A percentile compares a stretch with the other conserved stretches of the same genome.
These are phyloP conservation scores for Globisporangium yorkense DNA, from an alignment of 352 stramenopile species.

Conservation along the genomic window DNA sequence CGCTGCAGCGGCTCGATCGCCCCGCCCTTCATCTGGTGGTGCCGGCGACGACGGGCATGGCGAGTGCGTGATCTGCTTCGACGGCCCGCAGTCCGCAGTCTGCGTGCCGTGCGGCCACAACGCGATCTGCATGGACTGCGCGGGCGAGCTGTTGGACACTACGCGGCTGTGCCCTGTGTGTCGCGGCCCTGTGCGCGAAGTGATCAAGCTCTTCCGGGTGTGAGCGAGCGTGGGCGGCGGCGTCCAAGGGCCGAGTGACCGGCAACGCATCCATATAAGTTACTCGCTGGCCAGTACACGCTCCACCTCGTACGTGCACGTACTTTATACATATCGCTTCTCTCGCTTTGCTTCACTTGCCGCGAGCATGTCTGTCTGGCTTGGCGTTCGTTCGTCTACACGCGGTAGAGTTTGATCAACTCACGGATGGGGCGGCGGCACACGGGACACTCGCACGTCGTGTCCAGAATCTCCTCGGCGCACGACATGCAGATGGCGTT, in stretches of 20 bases:
- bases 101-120: constrained; percentile 85
- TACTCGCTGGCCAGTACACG: not conserved
- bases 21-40: not conserved
- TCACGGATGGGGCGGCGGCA: constrained; percentile 63
- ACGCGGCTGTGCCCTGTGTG: constrained; percentile 71
- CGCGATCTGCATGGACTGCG: constrained; percentile 81
- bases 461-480: constrained; percentile 57
- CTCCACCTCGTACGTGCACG: not conserved
- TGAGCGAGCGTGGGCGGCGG: constrained; percentile 17
- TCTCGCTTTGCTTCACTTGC: not conserved
- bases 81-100: constrained; percentile 62
- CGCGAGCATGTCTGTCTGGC: not conserved
- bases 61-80: constrained; percentile 85
- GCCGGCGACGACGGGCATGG: constrained; percentile 4
- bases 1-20: constrained; percentile 4
- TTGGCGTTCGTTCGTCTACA: constrained; percentile 22
- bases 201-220: constrained; percentile 72
- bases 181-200: constrained; percentile 60
- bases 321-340: not conserved
- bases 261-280: not conserved
- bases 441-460: constrained; percentile 59
- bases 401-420: constrained; percentile 75
- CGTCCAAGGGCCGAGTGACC: too few species aligned
- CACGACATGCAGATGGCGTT: constrained; percentile 80
- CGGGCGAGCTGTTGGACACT: constrained; percentile 53